These are phyloP conservation scores for Rhizopogon salebrosus DNA, from an alignment of 768 basidiomycete species.

Conservation along the genomic window DNA sequence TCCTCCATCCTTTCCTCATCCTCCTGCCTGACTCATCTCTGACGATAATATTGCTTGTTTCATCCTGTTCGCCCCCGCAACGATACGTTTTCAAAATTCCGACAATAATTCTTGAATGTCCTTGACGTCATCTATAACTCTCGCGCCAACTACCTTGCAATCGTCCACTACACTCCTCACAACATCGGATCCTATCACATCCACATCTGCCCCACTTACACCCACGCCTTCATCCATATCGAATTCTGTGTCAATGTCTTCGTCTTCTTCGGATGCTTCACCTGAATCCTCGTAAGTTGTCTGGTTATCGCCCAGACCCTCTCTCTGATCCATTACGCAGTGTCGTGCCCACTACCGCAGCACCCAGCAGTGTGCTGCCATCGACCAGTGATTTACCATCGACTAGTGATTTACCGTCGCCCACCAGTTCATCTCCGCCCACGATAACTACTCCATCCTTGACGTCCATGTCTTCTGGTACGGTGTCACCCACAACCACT, in stretches of 20 bases:
- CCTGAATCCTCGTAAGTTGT: constrained; percentile 21
- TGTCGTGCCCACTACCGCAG: constrained; percentile 8
- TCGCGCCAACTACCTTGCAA: constrained; percentile 17
- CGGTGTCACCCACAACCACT: constrained; percentile 10
- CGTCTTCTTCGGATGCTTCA: constrained; percentile 9
- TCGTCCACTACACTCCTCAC: constrained; percentile 19
- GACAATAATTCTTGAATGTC: constrained; percentile 13
- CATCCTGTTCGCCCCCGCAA: background rate
- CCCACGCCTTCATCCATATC: constrained; percentile 4
- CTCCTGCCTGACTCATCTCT: constrained; percentile 4
- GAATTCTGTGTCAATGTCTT: constrained; percentile 8
- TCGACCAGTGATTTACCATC: constrained; percentile 8
- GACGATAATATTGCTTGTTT: background rate
- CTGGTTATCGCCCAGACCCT: background rate
- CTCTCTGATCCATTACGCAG: constrained; percentile 13
- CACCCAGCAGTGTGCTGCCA: constrained; percentile 10
- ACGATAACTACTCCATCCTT: constrained; percentile 12
- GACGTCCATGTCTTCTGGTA: constrained; percentile 2
- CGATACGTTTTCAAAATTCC: constrained; percentile 1
- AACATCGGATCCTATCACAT: constrained; percentile 8
- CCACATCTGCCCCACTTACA: constrained; percentile 3
- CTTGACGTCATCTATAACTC: constrained; percentile 11
- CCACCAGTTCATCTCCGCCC: constrained; percentile 5
- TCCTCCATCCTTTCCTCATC: background rate
- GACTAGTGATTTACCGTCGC: constrained; percentile 8